phyloP scores from a whole-genome alignment of 2,329 filamentous ascomycete genomes.

The Phaeoacremonium minimum region DNA sequence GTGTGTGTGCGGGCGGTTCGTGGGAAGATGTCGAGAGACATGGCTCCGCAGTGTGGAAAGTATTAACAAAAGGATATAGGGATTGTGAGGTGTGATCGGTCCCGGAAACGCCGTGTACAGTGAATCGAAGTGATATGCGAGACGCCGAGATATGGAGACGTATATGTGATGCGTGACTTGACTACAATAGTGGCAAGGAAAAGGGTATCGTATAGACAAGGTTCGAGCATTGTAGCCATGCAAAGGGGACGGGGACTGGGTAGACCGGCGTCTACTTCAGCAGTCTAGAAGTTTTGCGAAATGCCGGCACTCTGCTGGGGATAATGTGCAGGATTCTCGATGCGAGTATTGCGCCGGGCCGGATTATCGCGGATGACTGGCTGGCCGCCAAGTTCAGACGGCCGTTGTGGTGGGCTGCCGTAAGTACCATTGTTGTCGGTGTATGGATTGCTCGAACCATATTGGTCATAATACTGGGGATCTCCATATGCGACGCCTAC shows the following conservation, averaged over 20 bases:
- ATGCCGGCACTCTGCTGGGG: conserved; percentile 93
- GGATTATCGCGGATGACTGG: conserved; percentile 92
- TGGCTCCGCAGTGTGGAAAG: too few relatives aligned
- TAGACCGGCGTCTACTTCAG: neutral
- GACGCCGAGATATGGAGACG: too few relatives aligned
- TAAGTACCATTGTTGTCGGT: conserved; percentile 30
- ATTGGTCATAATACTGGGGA: conserved; percentile 54
- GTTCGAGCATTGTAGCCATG: conserved; percentile 5
- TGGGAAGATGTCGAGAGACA: too few relatives aligned
- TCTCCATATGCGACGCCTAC: conserved; percentile 41
- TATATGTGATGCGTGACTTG: too few relatives aligned
- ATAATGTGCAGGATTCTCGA: conserved; percentile 85
- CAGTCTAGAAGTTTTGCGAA: conserved; percentile 85
- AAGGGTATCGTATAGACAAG: conserved; percentile 9
- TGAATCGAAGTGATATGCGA: too few relatives aligned
- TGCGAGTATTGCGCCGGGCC: conserved; percentile 87
- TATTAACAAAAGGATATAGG: too few relatives aligned
- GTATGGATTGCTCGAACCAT: conserved; percentile 54
- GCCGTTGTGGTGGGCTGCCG: conserved; percentile 25
- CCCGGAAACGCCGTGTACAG: too few relatives aligned
- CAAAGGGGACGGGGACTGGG: conserved; percentile 4
- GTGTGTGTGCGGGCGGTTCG: too few relatives aligned
- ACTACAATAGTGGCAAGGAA: conserved; percentile 6
- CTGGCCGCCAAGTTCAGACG: conserved; percentile 47
- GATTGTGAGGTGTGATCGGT: too few relatives aligned